phyloP scores from a whole-genome alignment of 1,284 basidiomycete genomes.

The Trametes versicolor region DNA sequence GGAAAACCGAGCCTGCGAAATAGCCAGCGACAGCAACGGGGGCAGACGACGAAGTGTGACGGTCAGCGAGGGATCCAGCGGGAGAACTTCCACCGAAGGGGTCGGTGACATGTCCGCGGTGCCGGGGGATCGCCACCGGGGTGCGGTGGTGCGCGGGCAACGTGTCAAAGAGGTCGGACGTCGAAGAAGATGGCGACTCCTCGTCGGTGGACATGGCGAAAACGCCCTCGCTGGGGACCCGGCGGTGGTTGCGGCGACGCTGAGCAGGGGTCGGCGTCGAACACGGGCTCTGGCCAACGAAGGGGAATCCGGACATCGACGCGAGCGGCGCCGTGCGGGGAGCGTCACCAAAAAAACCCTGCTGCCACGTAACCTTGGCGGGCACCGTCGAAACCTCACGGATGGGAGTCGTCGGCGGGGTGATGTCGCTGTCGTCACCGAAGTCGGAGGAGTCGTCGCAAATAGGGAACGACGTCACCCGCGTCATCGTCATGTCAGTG shows the following conservation, averaged over 20 bases:
- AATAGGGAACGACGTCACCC: conserved; percentile 61
- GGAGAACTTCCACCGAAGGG: conserved; percentile 40
- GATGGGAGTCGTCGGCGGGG: conserved; percentile 47
- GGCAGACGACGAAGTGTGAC: conserved; percentile 32
- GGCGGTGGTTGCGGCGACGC: conserved; percentile 56
- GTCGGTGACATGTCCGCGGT: conserved; percentile 37
- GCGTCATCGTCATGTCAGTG: conserved; percentile 33
- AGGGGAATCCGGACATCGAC: conserved; percentile 51
- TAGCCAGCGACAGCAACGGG: conserved; percentile 55
- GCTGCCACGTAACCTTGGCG: conserved; percentile 43
- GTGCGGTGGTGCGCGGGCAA: conserved; percentile 43
- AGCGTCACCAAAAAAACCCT: conserved; percentile 49
- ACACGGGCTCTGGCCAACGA: conserved; percentile 43
- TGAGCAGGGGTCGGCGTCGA: conserved; percentile 51
- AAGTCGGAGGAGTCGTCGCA: conserved; percentile 73
- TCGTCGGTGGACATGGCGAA: conserved; percentile 78
- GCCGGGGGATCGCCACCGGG: conserved; percentile 34
- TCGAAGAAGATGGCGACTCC: conserved; percentile 54
- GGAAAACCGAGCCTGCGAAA: conserved; percentile 81
- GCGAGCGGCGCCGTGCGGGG: conserved; percentile 62
- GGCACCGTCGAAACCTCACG: conserved; percentile 42
- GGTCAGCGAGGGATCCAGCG: conserved; percentile 42
- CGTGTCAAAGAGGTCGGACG: conserved; percentile 51
- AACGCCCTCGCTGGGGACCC: conserved; percentile 71
- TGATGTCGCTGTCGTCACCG: conserved; percentile 45